Base-by-base conservation (phyloP, 1,284 basidiomycete species). In the Apiotrichum montevideense region DNA sequence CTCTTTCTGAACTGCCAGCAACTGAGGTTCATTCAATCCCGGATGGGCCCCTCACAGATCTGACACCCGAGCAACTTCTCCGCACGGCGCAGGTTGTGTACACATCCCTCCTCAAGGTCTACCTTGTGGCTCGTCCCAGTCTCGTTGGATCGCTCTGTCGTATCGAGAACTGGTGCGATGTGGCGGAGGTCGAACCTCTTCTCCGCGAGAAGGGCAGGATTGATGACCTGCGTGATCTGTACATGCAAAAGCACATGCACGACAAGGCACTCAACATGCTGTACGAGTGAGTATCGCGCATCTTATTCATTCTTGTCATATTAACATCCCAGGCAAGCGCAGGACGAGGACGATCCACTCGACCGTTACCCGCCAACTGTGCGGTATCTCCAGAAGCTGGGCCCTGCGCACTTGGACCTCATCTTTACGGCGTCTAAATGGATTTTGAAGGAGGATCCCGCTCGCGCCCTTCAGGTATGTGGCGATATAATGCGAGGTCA, bases 181-280 rank as follows among this genome's bases (percentile, higher is more conserved):
- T 98, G 0, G 85, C 86, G 1, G 91, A 98, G 70, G 91, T 98
- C 0, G 93, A 98, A 72, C 89, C 88, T 69, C 83, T 93, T 56
- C 77, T 99, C 45, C 82, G 84, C 62, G 84, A 85, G 39, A 83
- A 87, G 35, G 86, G 88, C 82, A 94, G 93, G 85, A 89, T 84
- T 68, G 83, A 85, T 1, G 96, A 98, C 73, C 81, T 99, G 51
- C 85, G 92, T 48, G 88, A 90, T 71, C 78, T 98, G 41, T 98
- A 97, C 72, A 86, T 90, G 66, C 92, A 91, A 46, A 94, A 94
- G 80, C 88, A 88, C 77, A 94, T 95, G 90, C 96, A 98, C 67
- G 80, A 80, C 6, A 89, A 95, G 74, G 94, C 95, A 0, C 77
- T 98, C 57, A 79, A 82, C 21, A 80, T 98, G 45, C 80, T 99